Evolutionary conservation across 768 basidiomycete species (phyloP).

Genomic region (Suillus placidus): DNA sequence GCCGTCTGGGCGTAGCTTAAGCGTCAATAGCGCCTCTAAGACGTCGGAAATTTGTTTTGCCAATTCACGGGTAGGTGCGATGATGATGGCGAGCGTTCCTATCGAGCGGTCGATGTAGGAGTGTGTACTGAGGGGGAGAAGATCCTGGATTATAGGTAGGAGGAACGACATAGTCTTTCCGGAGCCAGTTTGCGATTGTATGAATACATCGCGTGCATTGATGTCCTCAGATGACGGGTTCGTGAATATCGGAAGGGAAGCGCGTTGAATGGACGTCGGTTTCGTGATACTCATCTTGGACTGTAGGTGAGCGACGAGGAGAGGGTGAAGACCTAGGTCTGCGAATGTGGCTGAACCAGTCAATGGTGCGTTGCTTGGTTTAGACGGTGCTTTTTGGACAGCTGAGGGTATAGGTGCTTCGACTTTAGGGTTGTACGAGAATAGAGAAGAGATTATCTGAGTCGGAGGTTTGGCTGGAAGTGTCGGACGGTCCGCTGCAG

Average conservation of each 20-base stretch:
- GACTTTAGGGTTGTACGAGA: slow-evolving; percentile 79
- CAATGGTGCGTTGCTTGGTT: slow-evolving; percentile 85
- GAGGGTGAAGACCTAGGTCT: slow-evolving; percentile 81
- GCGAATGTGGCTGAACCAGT: slow-evolving; percentile 74
- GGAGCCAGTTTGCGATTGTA: slow-evolving; percentile 96
- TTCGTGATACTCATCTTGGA: slow-evolving; percentile 80
- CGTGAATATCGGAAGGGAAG: slow-evolving; percentile 66
- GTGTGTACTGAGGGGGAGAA: slow-evolving; percentile 84
- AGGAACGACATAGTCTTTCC: slow-evolving; percentile 95
- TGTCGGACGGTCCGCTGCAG: slow-evolving; percentile 21
- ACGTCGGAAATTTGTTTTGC: slow-evolving; percentile 98
- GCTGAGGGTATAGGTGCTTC: slow-evolving; percentile 41
- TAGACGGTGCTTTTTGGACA: slow-evolving; percentile 29
- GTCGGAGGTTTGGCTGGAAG: slow-evolving; percentile 36
- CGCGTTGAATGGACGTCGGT: slow-evolving; percentile 90
- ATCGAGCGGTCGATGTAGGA: slow-evolving; percentile 95
- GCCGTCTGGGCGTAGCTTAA: slow-evolving; percentile 66
- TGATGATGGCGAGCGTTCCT: slow-evolving; percentile 92
- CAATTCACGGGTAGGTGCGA: slow-evolving; percentile 93
- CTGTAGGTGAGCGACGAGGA: slow-evolving; percentile 76
- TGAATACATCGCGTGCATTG: slow-evolving; percentile 74
- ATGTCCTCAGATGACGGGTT: slow-evolving; percentile 39
- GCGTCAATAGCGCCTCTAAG: slow-evolving; percentile 76
- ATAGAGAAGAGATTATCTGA: slow-evolving; percentile 87
- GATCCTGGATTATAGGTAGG: slow-evolving; percentile 92